Conservation (phyloP, 345 rosid genomes). For the Acer negundo region DNA sequence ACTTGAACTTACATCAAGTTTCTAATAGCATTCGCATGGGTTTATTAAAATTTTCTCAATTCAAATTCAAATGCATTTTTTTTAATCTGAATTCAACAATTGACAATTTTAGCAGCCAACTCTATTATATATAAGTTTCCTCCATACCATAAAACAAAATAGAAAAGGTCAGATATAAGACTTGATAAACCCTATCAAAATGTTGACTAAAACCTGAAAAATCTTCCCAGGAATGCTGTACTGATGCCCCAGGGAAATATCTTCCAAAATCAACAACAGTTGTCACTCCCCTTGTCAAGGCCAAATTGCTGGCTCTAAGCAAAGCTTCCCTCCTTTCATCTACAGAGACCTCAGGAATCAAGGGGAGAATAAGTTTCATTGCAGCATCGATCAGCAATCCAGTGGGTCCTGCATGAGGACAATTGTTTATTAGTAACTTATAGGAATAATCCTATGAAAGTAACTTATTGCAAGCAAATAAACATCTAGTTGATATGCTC, state of each 20-base stretch:
- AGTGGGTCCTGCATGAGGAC: conserved; percentile 60
- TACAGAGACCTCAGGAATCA: conserved; percentile 62
- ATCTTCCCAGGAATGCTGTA: conserved; percentile 78
- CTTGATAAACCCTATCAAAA: conserved; percentile 12
- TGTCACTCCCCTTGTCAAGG: conserved; percentile 82
- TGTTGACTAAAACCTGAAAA: conserved; percentile 59
- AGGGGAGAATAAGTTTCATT: conserved; percentile 60
- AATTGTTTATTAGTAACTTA: not conserved
- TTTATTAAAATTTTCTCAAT: not conserved
- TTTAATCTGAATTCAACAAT: not conserved
- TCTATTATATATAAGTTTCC: not conserved
- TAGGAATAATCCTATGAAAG: not conserved
- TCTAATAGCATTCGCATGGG: not conserved
- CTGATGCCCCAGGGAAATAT: conserved; percentile 70
- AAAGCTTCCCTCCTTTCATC: conserved; percentile 86
- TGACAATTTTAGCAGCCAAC: not conserved
- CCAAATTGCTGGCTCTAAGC: conserved; percentile 70
- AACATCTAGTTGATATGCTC: not conserved
- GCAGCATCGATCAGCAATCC: conserved; percentile 91
- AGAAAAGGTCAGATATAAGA: conserved; percentile 8
- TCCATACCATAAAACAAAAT: not conserved
- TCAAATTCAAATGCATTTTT: not conserved
- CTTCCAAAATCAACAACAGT: conserved; percentile 87
- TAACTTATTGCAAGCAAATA: not conserved
- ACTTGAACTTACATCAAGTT: not conserved